Evolutionary conservation across 2,329 filamentous ascomycete genomes (phyloP), one percentile per base, ranked within the genome.

Genomic region (Hortaea werneckii): DNA sequence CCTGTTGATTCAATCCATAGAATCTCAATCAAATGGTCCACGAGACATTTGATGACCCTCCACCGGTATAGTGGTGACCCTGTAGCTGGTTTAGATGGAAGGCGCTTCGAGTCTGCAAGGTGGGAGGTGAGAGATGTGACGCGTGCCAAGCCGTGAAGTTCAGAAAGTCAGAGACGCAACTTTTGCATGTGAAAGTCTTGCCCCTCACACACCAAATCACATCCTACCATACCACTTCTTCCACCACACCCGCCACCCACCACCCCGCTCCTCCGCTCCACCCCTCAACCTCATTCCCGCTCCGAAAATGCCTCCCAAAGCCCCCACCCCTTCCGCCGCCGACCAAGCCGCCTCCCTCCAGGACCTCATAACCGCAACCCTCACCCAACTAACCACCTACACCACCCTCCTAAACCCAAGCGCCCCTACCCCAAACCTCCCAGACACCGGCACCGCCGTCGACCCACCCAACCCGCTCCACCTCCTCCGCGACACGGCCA

Each of bases 401-500:
- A 50, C 50, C 32, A 44, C 58, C 29, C 53, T 57, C 32, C 56
- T 64, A 41, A 50, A 57, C 9, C 50, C 41, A 40, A 41, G 9
- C 47, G 49, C 28, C 47, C 12, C 34, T 12, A 2, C n/a, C 27
- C n/a, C 57, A 27, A 43, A 55, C 27, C 37, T 54, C 8, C 40
- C 54, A 9, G 9, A 50, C 12, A 38, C 50, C 5, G 37, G 52
- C 9, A 50, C 50, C 6, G 47, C 64, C 54, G 41, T 56, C 50
- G 45, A 65, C 59, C 54, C 60, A 66, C 62, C 61, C 3, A 59
- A 83, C 52, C 73, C 80, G 7, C 75, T 95, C 26, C 68, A 79
- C 10, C 74, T 90, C 47, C 79, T 89, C 30, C 76, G 78, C 56
- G 83, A 89, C 57, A 77, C 85, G 0, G 78, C 86, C 0, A 77